Evolutionary conservation across 2,329 filamentous ascomycete genomes (phyloP).

Genomic region (Aphanoascus verrucosus): DNA sequence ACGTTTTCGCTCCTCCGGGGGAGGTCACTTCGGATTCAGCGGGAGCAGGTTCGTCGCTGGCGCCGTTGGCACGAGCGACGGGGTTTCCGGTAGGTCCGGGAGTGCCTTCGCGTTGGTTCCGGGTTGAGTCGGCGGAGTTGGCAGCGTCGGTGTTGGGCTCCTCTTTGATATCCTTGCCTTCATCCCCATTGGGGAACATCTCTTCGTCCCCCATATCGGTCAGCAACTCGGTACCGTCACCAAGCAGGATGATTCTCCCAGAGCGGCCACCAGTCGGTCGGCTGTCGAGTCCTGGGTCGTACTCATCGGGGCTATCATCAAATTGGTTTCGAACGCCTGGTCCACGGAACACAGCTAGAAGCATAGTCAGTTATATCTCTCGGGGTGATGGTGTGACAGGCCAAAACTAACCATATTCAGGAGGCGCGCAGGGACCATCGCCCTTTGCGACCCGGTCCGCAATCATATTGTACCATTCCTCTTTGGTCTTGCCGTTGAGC

Average conservation of each 20-base stretch:
- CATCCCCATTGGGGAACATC: conserved; percentile 85
- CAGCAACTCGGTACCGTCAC: conserved; percentile 86
- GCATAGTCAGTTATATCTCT: conserved; percentile 13
- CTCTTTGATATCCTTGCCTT: conserved; percentile 52
- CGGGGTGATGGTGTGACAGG: too few relatives aligned
- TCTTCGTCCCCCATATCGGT: conserved; percentile 82
- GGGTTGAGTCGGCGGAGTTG: conserved; percentile 9
- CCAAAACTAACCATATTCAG: conserved; percentile 84
- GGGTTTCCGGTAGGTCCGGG: conserved; percentile 39
- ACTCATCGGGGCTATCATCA: conserved; percentile 59
- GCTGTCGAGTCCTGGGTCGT: conserved; percentile 41
- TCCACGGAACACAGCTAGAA: conserved; percentile 70
- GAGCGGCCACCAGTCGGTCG: conserved; percentile 55
- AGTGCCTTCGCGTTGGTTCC: conserved; percentile 42
- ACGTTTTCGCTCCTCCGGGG: conserved; percentile 15
- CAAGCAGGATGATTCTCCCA: conserved; percentile 85
- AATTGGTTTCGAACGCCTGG: conserved; percentile 73
- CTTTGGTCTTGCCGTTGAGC: conserved; percentile 82
- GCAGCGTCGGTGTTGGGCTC: conserved; percentile 31
- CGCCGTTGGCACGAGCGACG: conserved; percentile 18
- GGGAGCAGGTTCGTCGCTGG: conserved; percentile 18
- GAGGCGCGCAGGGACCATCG: conserved; percentile 95
- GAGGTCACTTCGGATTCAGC: neutral
- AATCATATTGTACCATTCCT: conserved; percentile 97
- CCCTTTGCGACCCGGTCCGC: conserved; percentile 88